A percentile compares a stretch with the other conserved stretches of the same genome.
phyloP scores from a whole-genome alignment of 495 filamentous ascomycete genomes.

The Penicillium bovifimosum region DNA sequence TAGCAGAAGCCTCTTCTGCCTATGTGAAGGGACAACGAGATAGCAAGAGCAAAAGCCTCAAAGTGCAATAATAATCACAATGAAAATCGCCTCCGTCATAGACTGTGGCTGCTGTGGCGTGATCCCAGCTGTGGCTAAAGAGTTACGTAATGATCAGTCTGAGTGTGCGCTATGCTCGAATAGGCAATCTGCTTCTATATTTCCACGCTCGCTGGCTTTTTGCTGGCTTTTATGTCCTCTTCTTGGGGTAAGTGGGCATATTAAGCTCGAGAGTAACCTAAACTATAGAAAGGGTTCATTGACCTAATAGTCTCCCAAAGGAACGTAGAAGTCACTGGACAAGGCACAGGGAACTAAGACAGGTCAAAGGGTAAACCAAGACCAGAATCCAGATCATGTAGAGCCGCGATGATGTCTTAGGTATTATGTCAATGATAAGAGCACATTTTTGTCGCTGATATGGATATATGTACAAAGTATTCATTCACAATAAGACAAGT shows the following conservation, averaged over 20 bases:
- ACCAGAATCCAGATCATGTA: background rate
- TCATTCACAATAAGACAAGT: background rate
- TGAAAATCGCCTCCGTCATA: slow-evolving; percentile 28
- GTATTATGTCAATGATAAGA: too few species aligned
- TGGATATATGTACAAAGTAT: background rate
- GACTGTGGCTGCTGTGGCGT: slow-evolving; percentile 25
- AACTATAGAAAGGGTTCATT: too few species aligned
- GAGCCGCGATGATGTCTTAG: background rate
- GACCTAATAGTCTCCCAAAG: too few species aligned
- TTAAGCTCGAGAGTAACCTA: background rate
- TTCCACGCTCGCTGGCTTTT: background rate
- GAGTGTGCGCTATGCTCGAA: background rate
- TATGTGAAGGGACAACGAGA: slow-evolving; percentile 7
- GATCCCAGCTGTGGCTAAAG: background rate
- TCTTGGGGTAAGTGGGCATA: too few species aligned
- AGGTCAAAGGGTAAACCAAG: background rate
- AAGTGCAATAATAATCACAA: slow-evolving; percentile 18
- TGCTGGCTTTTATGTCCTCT: too few species aligned
- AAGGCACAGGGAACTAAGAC: too few species aligned
- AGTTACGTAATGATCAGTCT: slow-evolving; percentile 10
- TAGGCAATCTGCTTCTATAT: background rate
- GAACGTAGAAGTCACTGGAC: too few species aligned
- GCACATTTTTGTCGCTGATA: background rate
- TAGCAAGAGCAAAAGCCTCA: slow-evolving; percentile 2
- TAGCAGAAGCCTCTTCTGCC: slow-evolving; percentile 3